Base-by-base conservation (phyloP, 192 early-diverging fungal species). In the Blastocladiella britannica region DNA sequence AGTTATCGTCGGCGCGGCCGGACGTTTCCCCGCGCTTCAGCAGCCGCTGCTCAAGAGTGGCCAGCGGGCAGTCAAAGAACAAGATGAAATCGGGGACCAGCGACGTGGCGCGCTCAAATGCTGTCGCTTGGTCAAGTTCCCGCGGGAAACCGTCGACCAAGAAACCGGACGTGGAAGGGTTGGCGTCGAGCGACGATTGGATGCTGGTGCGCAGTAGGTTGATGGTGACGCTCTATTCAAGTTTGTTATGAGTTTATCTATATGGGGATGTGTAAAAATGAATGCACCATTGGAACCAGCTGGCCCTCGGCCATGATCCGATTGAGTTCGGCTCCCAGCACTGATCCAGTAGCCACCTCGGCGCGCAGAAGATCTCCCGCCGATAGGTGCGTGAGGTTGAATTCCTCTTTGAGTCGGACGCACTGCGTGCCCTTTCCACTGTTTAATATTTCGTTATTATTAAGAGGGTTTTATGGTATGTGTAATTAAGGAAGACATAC, bases 121-220 rank as follows among this genome's bases (percentile, higher is more conserved):
- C 53, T 18, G 31, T 29, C 0, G 78, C 81, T 58, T 82, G 81
- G 29, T 80, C 78, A 51, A 83, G 62, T 31, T 71, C 67, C 7
- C 81, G 59, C 20, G 81, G 81, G 63, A 78, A 83, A 29, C 81
- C 81, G 58, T 83, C 81, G 27, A 83, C 67, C 47, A 83, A 63
- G 55, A 69, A 74, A 8, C 75, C 80, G 6, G 64, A n/a, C 31
- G 58, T 53, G 24, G 26, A 23, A 26, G 28, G 52, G 59, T 62
- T 68, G 9, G 64, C 65, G 5, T 54, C 53, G 5, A 53, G 53
- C 15, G 67, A 37, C n/a, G 77, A 56, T n/a, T n/a, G n/a, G n/a
- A n/a, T n/a, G n/a, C n/a, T n/a, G n/a, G n/a, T n/a, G 29, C 56
- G 24, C 26, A 52, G 25, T 29, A 28, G 25, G 52, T 43, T 18